phyloP scores from a whole-genome alignment of 192 early-diverging fungal species.

The Geranomyces michiganensis region DNA sequence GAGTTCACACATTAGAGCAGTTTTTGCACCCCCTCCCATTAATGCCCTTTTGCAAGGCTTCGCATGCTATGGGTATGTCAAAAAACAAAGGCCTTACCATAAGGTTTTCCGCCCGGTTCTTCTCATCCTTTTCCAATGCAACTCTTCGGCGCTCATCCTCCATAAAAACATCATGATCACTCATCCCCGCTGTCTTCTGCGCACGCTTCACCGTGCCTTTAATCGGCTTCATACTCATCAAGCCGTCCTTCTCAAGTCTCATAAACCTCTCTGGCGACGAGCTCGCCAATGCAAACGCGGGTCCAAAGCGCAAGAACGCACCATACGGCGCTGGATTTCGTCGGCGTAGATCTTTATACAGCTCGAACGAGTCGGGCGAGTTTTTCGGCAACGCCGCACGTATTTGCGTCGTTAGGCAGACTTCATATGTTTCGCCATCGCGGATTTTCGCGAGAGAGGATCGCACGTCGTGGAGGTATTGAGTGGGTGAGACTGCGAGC shows the following conservation, averaged over 20 bases:
- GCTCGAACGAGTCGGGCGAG: constrained; percentile 29
- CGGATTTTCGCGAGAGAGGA: constrained; percentile 64
- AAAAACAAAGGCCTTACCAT: constrained; percentile 77
- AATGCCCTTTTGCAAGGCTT: no score
- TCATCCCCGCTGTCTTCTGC: constrained; percentile 47
- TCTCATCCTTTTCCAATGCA: constrained; percentile 67
- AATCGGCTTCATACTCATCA: constrained; percentile 93
- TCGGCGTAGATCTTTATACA: constrained; percentile 70
- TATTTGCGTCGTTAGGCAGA: constrained; percentile 89
- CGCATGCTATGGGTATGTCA: no score
- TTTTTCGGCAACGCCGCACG: not conserved
- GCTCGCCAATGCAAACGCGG: constrained; percentile 46
- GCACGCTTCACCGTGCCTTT: constrained; percentile 74
- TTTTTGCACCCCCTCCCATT: no score
- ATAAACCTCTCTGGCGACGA: constrained; percentile 88
- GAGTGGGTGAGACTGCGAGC: constrained; percentile 30
- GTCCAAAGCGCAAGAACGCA: constrained; percentile 65
- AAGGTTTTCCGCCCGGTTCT: constrained; percentile 94
- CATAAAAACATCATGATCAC: constrained; percentile 32
- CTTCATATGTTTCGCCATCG: constrained; percentile 92
- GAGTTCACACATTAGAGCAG: not conserved
- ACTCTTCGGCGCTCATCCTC: constrained; percentile 52
- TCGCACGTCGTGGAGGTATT: constrained; percentile 64
- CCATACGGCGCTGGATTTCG: constrained; percentile 89
- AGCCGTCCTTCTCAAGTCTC: constrained; percentile 42